Evolutionary conservation across 2,329 filamentous ascomycete genomes (phyloP).

Genomic region (Alternaria panax): DNA sequence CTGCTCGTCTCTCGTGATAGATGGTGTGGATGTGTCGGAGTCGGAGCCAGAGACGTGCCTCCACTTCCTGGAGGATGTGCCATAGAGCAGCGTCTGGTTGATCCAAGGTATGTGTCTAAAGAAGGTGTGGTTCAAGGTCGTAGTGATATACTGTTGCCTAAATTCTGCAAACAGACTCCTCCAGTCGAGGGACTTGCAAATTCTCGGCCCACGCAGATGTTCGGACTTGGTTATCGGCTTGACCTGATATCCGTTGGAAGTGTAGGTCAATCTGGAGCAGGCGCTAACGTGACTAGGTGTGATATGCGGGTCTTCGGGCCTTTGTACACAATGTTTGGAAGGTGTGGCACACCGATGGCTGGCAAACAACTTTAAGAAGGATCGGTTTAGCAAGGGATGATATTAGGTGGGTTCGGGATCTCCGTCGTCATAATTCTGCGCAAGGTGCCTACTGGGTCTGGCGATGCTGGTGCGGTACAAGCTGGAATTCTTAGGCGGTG

Average conservation of each 20-base stretch:
- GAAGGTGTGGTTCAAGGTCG: slow-evolving; percentile 11
- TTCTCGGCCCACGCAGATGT: not conserved
- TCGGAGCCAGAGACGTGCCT: slow-evolving; percentile 49
- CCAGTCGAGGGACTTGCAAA: slow-evolving; percentile 4
- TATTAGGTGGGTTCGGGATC: slow-evolving; percentile 24
- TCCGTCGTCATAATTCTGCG: slow-evolving; percentile 28
- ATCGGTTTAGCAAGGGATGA: slow-evolving; percentile 24
- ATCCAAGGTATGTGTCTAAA: slow-evolving; percentile 10
- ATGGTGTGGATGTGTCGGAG: slow-evolving; percentile 47
- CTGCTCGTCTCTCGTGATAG: slow-evolving; percentile 55
- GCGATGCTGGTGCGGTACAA: slow-evolving; percentile 24
- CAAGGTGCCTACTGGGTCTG: slow-evolving; percentile 23
- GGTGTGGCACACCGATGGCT: slow-evolving; percentile 25
- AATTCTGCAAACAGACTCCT: slow-evolving; percentile 8
- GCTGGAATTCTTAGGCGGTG: slow-evolving; percentile 27
- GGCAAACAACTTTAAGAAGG: slow-evolving; percentile 27
- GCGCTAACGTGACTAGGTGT: slow-evolving; percentile 37
- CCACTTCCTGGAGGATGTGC: slow-evolving; percentile 39
- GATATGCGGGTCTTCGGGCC: slow-evolving; percentile 29
- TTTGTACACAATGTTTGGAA: slow-evolving; percentile 23
- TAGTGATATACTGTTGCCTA: slow-evolving; percentile 32
- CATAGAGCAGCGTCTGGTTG: slow-evolving; percentile 33
- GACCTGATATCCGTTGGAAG: slow-evolving; percentile 25
- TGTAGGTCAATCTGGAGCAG: slow-evolving; percentile 20
- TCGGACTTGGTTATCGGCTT: slow-evolving; percentile 9